Conservation (phyloP, 192 early-diverging fungal species). For the Geranomyces variabilis region DNA sequence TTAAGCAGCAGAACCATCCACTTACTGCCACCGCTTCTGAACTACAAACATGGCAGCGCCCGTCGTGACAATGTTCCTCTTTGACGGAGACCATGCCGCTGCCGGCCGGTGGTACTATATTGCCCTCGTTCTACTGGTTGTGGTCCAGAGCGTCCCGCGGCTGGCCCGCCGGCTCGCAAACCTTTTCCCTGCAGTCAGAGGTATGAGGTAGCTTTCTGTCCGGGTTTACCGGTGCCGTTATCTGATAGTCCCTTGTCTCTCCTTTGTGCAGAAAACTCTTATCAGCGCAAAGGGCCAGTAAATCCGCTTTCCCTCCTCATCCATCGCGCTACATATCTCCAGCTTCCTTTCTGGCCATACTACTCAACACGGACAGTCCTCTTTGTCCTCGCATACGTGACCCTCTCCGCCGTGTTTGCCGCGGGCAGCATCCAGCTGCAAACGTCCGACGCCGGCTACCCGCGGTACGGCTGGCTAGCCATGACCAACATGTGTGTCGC, state of each 20-base stretch:
- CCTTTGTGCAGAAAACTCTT: no score
- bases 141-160: slow-evolving; percentile 22
- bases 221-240: no score
- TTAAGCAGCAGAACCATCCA: no score
- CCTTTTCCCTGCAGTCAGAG: neutral
- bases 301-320: slow-evolving; percentile 1
- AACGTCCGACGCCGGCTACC: slow-evolving; percentile 13
- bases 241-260: no score
- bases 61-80: slow-evolving; percentile 15
- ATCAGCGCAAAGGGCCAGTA: neutral
- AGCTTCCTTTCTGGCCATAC: slow-evolving; percentile 26
- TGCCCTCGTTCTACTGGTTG: slow-evolving; percentile 18
- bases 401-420: slow-evolving; percentile 20
- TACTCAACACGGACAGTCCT: slow-evolving; percentile 15
- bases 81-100: neutral
- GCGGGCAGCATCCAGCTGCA: slow-evolving; percentile 12
- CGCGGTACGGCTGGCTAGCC: slow-evolving; percentile 21
- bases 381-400: slow-evolving; percentile 16
- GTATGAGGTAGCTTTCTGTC: no score
- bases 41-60: no score
- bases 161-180: neutral
- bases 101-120: slow-evolving; percentile 20
- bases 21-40: no score
- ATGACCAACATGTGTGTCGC: slow-evolving; percentile 20
- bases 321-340: slow-evolving; percentile 19